These are phyloP conservation scores for Parsonsia alboflavescens DNA, from an alignment of 257 asterid species.

Conservation along the genomic window DNA sequence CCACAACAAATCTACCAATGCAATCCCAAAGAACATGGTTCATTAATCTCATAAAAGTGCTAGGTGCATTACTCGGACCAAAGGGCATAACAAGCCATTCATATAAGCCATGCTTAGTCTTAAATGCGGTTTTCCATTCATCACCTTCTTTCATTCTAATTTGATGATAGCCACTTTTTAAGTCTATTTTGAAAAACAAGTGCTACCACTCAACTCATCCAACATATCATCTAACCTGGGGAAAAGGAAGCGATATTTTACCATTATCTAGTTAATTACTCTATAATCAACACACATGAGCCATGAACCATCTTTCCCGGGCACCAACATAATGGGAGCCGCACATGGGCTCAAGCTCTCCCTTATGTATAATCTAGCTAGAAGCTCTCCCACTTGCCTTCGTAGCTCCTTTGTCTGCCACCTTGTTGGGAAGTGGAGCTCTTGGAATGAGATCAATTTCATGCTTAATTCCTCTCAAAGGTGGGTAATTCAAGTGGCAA, in stretches of 20 bases:
- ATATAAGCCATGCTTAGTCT: too few species aligned
- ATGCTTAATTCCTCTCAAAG: neutral
- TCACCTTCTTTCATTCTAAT: too few species aligned
- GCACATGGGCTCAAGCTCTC: neutral
- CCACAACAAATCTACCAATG: too few species aligned
- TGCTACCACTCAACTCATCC: neutral
- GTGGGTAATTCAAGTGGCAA: neutral
- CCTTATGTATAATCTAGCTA: neutral
- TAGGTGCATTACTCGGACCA: too few species aligned
- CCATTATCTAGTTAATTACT: neutral
- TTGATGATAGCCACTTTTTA: too few species aligned
- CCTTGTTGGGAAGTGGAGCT: neutral
- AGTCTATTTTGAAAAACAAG: neutral
- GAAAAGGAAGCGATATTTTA: neutral
- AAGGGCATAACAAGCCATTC: too few species aligned
- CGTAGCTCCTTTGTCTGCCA: too few species aligned
- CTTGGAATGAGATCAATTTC: neutral
- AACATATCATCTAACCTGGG: neutral
- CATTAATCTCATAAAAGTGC: too few species aligned
- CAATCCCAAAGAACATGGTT: too few species aligned
- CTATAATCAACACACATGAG: too few species aligned
- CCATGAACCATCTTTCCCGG: too few species aligned
- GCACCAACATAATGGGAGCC: neutral
- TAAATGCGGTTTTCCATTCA: too few species aligned
- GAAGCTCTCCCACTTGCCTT: neutral